Percentiles rank a stretch among this genome's conserved stretches.
Conservation (phyloP, 2,329 filamentous ascomycete species). For the Myriosclerotinia curreyana region DNA sequence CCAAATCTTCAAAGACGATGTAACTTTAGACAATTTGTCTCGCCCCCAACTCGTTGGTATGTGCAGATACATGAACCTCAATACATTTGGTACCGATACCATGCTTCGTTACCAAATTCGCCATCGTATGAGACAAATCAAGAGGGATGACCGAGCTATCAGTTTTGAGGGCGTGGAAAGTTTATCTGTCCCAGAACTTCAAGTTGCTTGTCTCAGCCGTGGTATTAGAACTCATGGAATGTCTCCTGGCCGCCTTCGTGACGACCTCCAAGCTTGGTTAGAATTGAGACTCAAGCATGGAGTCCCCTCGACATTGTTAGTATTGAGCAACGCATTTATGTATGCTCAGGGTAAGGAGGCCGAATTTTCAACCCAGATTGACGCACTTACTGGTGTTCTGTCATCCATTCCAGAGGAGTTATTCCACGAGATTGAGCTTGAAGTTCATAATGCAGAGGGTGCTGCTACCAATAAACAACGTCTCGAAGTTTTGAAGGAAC, state of each 20-base stretch:
- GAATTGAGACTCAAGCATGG: slow-evolving; percentile 89
- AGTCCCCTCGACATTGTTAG: slow-evolving; percentile 92
- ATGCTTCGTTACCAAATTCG: slow-evolving; percentile 97
- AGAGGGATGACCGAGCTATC: slow-evolving; percentile 94
- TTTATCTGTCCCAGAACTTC: slow-evolving; percentile 88
- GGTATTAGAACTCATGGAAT: slow-evolving; percentile 91
- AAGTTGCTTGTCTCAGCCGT: slow-evolving; percentile 86
- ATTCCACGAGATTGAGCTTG: slow-evolving; percentile 98
- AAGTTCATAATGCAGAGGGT: slow-evolving; percentile 94
- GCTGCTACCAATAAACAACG: slow-evolving; percentile 98
- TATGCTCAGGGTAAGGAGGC: slow-evolving; percentile 81
- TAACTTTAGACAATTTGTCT: slow-evolving; percentile 95
- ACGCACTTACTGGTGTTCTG: slow-evolving; percentile 86
- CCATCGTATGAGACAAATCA: slow-evolving; percentile 98
- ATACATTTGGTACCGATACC: slow-evolving; percentile 94
- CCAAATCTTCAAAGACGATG: slow-evolving; percentile 97
- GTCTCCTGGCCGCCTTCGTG: slow-evolving; percentile 80
- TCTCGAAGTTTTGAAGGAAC: slow-evolving; percentile 95
- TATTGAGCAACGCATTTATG: slow-evolving; percentile 96
- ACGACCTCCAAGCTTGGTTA: slow-evolving; percentile 90
- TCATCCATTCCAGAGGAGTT: slow-evolving; percentile 95
- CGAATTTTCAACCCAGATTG: slow-evolving; percentile 85
- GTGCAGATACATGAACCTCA: slow-evolving; percentile 97
- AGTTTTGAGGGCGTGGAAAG: slow-evolving; percentile 90
- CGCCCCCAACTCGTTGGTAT: slow-evolving; percentile 94